Evolutionary conservation across 495 filamentous ascomycete species (phyloP).

Genomic region (Talaromyces wortmannii): DNA sequence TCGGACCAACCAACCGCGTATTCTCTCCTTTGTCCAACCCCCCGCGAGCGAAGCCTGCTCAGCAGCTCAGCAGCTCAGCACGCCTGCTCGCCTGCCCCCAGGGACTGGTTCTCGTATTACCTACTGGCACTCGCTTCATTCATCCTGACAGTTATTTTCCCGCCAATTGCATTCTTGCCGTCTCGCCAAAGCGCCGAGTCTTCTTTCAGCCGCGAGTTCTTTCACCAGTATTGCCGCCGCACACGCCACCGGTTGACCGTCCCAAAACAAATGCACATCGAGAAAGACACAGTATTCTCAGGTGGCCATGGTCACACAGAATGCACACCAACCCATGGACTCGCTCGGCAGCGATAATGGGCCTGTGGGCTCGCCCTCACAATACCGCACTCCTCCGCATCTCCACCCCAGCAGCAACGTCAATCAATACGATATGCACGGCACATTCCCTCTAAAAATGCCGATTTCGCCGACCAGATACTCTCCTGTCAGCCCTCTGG

Average conservation of each 20-base stretch:
- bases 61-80: background rate
- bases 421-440: constrained; percentile 10
- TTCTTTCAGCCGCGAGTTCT: background rate
- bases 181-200: background rate
- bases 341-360: constrained; percentile 26
- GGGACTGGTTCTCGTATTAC: background rate
- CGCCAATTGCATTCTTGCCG: background rate
- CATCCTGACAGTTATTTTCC: background rate
- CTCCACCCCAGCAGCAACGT: constrained; percentile 3
- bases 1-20: background rate
- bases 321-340: constrained; percentile 32
- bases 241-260: too few relatives aligned
- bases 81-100: background rate
- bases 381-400: constrained; percentile 14
- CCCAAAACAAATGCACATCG: constrained; percentile 38
- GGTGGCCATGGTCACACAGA: constrained; percentile 47
- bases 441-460: constrained; percentile 21
- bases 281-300: constrained; percentile 25
- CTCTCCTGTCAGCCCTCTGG: constrained; percentile 12
- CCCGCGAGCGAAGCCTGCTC: too few relatives aligned
- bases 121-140: background rate
- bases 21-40: background rate
- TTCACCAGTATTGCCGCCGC: background rate
- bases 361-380: constrained; percentile 25
- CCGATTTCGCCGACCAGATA: constrained; percentile 17